A percentile compares a stretch with the other conserved stretches of the same genome.
These are phyloP conservation scores for Candida parachauliodes DNA, from an alignment of 805 yeast species.

Conservation along the genomic window DNA sequence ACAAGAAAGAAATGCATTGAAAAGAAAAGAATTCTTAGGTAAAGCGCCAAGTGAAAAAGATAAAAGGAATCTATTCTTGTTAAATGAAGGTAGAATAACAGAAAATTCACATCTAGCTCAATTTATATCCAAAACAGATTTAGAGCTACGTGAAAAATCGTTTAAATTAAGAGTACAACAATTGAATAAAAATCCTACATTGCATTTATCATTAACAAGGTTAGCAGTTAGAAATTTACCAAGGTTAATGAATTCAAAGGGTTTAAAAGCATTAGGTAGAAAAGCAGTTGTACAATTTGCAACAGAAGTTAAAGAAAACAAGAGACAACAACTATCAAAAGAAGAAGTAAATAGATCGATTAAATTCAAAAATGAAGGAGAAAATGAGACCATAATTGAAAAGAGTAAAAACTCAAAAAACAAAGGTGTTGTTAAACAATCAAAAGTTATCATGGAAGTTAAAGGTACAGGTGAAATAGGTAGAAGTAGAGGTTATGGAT, in stretches of 20 bases:
- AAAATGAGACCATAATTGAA: slow-evolving; percentile 29
- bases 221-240: slow-evolving; percentile 93
- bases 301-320: slow-evolving; percentile 69
- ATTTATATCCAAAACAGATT: slow-evolving; percentile 62
- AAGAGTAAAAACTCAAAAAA: slow-evolving; percentile 62
- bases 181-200: slow-evolving; percentile 81
- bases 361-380: slow-evolving; percentile 51
- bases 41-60: slow-evolving; percentile 78
- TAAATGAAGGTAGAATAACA: slow-evolving; percentile 92
- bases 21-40: slow-evolving; percentile 74
- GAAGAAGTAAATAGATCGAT: slow-evolving; percentile 84
- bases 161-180: slow-evolving; percentile 84
- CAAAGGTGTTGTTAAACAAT: slow-evolving; percentile 88
- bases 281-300: slow-evolving; percentile 95
- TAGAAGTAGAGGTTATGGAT: slow-evolving; percentile 95
- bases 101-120: slow-evolving; percentile 76
- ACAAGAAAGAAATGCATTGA: slow-evolving; percentile 67
- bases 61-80: slow-evolving; percentile 75
- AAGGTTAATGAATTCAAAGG: slow-evolving; percentile 83
- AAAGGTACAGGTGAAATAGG: slow-evolving; percentile 86
- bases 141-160: slow-evolving; percentile 86
- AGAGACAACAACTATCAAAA: slow-evolving; percentile 80
- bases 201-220: slow-evolving; percentile 92
- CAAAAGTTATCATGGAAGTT: slow-evolving; percentile 89
- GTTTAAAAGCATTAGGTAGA: slow-evolving; percentile 87